phyloP scores from a whole-genome alignment of 306 rosid genomes.

The Rosa multiflora region DNA sequence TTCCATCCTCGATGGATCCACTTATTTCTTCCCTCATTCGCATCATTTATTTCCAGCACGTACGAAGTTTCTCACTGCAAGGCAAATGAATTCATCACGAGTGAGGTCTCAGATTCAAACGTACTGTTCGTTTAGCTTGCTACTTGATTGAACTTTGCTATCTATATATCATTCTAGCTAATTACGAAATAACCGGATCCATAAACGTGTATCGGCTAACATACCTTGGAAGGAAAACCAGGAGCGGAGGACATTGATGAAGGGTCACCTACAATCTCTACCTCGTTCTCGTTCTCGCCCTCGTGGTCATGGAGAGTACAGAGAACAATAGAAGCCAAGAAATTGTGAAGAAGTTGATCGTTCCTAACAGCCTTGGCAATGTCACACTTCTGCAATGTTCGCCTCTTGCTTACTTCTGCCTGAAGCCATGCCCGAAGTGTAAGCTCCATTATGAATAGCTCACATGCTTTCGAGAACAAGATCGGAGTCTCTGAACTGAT shows the following conservation, averaged over 20 bases:
- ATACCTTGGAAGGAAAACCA: not conserved
- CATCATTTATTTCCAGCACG: not conserved
- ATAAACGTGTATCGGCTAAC: not conserved
- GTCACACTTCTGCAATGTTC: constrained; percentile 23
- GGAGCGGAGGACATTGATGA: not conserved
- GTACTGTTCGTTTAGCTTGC: no score
- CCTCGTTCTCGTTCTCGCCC: not conserved
- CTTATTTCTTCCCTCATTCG: not conserved
- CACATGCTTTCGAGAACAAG: constrained; percentile 43
- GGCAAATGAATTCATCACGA: not conserved
- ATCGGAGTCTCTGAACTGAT: constrained; percentile 36
- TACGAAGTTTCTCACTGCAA: not conserved
- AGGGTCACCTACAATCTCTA: not conserved
- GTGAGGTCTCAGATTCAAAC: no score
- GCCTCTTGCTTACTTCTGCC: constrained; percentile 26
- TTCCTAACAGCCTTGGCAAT: constrained; percentile 28
- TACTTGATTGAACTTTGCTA: no score
- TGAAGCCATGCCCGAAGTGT: constrained; percentile 35
- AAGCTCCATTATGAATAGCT: constrained; percentile 47
- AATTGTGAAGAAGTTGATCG: constrained; percentile 13
- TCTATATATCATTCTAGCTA: no score
- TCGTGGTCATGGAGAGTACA: not conserved
- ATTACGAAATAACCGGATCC: no score
- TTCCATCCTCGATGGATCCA: no score
- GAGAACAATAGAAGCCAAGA: constrained; percentile 21